Conservation (phyloP, 768 basidiomycete genomes). For the Tricholoma terreum region DNA sequence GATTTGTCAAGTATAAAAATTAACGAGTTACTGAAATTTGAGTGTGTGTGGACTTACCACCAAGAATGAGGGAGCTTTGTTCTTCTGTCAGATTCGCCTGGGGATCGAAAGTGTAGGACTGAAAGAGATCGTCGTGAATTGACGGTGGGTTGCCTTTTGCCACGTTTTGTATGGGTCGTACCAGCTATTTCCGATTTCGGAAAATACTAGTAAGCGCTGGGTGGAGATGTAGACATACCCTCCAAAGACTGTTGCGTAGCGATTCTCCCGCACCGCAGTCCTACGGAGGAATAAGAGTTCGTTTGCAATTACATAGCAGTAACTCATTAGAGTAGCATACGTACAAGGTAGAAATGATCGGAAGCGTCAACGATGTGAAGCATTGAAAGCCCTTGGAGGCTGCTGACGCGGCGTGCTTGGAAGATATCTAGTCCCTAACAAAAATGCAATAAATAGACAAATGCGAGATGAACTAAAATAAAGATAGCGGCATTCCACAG, state of each 20-base stretch:
- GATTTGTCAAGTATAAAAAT: background rate
- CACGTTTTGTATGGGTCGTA: slow-evolving; percentile 81
- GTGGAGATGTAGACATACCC: slow-evolving; percentile 28
- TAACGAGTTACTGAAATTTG: background rate
- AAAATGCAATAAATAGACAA: background rate
- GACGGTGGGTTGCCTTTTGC: slow-evolving; percentile 50
- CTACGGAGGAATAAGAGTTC: no score
- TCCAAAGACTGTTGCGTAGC: slow-evolving; percentile 48
- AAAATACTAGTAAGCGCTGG: background rate
- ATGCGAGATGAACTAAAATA: slow-evolving; percentile 39
- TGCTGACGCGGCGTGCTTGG: slow-evolving; percentile 53
- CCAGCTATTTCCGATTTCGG: slow-evolving; percentile 52
- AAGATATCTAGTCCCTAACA: slow-evolving; percentile 78
- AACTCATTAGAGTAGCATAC: background rate
- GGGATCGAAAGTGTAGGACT: slow-evolving; percentile 72
- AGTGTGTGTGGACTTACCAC: slow-evolving; percentile 43
- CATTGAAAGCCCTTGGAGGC: slow-evolving; percentile 55
- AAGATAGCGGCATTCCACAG: slow-evolving; percentile 49
- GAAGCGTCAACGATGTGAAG: slow-evolving; percentile 66
- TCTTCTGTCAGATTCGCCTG: slow-evolving; percentile 47
- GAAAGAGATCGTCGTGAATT: background rate
- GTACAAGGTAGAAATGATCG: slow-evolving; percentile 75
- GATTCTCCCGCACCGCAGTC: slow-evolving; percentile 75
- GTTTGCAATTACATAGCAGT: slow-evolving; percentile 16
- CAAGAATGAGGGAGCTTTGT: slow-evolving; percentile 57